These are phyloP conservation scores for Pseudogymnoascus sp. DNA, from an alignment of 2,329 filamentous ascomycete species.

Conservation along the genomic window DNA sequence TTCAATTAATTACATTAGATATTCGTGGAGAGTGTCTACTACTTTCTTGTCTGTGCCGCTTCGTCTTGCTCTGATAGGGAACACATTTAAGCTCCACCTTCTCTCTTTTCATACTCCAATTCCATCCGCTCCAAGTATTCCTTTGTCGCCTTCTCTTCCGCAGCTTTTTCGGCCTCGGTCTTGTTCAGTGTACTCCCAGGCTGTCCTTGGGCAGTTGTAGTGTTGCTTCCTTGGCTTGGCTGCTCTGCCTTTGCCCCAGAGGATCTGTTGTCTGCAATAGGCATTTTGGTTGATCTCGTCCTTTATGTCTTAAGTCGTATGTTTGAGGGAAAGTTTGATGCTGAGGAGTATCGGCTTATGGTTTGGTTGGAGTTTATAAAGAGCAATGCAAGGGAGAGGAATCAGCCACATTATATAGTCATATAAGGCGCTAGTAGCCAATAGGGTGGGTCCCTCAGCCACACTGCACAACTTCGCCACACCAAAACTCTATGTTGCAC, in stretches of 20 bases:
- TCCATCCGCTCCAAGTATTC: background rate
- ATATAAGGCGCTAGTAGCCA: background rate
- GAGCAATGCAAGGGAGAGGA: background rate
- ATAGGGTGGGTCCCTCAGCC: background rate
- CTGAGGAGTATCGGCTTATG: background rate
- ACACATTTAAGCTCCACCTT: background rate
- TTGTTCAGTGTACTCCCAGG: background rate
- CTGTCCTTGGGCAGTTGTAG: background rate
- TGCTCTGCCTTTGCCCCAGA: background rate
- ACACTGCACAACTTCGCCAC: background rate
- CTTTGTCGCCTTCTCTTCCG: background rate
- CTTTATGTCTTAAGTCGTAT: background rate
- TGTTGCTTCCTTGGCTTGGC: background rate
- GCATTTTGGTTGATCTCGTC: background rate
- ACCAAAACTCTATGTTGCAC: background rate
- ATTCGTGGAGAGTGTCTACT: background rate
- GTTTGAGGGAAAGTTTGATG: background rate
- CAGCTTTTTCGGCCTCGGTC: background rate
- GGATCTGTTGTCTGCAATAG: slow-evolving; percentile 1
- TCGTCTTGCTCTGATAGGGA: background rate
- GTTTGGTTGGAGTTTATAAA: background rate
- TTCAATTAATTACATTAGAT: slow-evolving; percentile 7
- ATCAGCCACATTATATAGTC: slow-evolving; percentile 8
- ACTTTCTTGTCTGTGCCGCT: background rate
- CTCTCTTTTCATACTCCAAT: background rate